Evolutionary conservation across 83 land plant genomes (phyloP), one percentile per base, ranked within the genome.

Genomic region (Diphasiastrum complanatum): DNA sequence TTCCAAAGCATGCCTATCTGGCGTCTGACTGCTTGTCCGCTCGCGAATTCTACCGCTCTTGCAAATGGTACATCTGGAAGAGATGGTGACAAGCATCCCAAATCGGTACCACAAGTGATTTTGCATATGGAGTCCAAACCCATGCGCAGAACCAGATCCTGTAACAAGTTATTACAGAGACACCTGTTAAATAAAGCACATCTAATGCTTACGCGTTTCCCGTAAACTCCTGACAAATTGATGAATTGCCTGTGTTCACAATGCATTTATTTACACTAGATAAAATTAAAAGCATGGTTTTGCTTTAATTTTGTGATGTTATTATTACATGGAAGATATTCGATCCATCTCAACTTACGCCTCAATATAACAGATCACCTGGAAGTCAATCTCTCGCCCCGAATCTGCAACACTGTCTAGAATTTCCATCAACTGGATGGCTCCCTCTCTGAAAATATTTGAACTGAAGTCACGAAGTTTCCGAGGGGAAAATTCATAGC

Each of bases 61-160:
- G 43, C 43, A 38, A 38, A 38, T 38, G 43, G 43, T 8, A 38
- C 14, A 38, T 38, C 12, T 8, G 43, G 14, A 38, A 38, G 43
- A 8, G 43, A 38, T 38, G 43, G 43, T 38, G 43, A 38, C 43
- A 38, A 38, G 43, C 43, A 38, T 38, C 43, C 43, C 43, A 38
- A 38, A 14, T 38, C 43, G 14, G 14, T 14, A 38, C 43, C 43
- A 38, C 8, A 38, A 38, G 12, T 14, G 8, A 38, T 38, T 14
- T 38, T 38, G 14, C 43, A 38, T 8, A 38, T 8, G 43, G 43
- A 38, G 14, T 38, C 43, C 43, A 38, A 8, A 14, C 12, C 14
- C 43, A 38, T 38, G 43, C 43, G 43, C 43, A 38, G 14, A 38
- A 8, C 8, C 14, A 38, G 14, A 38, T 38, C 43, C 43, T 38